phyloP scores from a whole-genome alignment of 2,329 filamentous ascomycete genomes.

The Arthrocladium fulminans region DNA sequence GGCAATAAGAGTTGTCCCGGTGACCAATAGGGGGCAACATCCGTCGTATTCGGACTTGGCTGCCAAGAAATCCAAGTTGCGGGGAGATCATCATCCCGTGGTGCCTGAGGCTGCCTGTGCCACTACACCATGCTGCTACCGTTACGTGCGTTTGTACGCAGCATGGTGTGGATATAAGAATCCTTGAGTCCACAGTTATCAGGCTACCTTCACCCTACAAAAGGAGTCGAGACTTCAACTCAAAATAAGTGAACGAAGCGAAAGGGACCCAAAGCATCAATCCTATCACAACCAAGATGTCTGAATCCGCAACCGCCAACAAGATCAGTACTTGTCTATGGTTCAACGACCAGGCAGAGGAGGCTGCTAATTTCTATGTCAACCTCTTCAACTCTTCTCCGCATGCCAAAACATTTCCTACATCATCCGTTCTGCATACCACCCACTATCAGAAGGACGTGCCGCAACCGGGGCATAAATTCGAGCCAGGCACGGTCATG shows the following conservation, averaged over 20 bases:
- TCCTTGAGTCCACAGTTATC: not conserved
- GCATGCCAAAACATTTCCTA: conserved; percentile 2
- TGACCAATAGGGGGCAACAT: not conserved
- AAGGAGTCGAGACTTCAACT: too few relatives aligned
- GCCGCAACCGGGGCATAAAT: conserved; percentile 27
- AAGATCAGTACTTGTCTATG: conserved; percentile 22
- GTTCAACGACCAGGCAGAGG: conserved; percentile 23
- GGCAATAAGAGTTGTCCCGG: conserved; percentile 37
- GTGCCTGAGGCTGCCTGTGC: conserved; percentile 1
- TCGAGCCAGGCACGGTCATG: conserved; percentile 18
- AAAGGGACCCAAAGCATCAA: not conserved
- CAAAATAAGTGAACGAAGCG: not conserved
- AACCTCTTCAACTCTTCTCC: conserved; percentile 17
- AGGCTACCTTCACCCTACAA: too few relatives aligned
- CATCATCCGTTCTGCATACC: conserved; percentile 19
- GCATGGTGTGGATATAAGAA: not conserved
- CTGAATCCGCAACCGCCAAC: not conserved
- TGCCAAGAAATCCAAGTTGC: not conserved
- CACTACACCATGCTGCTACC: not conserved
- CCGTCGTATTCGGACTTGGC: not conserved
- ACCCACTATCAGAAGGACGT: conserved; percentile 26
- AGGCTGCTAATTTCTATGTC: conserved; percentile 22
- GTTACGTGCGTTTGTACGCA: not conserved
- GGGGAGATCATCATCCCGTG: not conserved
- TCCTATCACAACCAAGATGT: not conserved